Evolutionary conservation across 352 stramenopile genomes (phyloP).

Genomic region (Thalassiosira sp.): DNA sequence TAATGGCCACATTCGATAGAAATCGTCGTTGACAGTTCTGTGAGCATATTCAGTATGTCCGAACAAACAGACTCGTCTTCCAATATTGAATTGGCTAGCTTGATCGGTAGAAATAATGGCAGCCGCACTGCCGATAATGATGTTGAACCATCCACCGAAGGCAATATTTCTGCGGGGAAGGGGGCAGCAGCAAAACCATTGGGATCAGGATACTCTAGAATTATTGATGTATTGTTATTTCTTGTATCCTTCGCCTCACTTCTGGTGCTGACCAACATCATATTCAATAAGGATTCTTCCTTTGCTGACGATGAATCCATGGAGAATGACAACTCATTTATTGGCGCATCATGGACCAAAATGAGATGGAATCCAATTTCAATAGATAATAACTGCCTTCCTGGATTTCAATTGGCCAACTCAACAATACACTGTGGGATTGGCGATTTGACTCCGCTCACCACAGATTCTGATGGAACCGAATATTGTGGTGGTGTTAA

Average conservation of each 20-base stretch:
- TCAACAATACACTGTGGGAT: constrained; percentile 20
- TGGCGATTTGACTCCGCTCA: background rate
- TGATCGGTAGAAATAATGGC: background rate
- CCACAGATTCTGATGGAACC: background rate
- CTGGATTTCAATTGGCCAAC: constrained; percentile 21
- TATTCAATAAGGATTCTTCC: background rate
- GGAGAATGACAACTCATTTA: background rate
- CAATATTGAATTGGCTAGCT: constrained; percentile 6
- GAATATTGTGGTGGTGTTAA: constrained; percentile 28
- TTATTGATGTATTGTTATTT: background rate
- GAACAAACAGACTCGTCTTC: background rate
- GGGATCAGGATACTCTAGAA: background rate
- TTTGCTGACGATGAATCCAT: background rate
- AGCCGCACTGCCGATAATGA: background rate
- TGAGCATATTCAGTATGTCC: background rate
- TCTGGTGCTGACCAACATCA: background rate
- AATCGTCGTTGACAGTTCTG: background rate
- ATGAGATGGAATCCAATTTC: constrained; percentile 5
- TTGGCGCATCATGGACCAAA: background rate
- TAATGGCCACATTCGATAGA: no score
- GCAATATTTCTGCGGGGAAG: background rate
- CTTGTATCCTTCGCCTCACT: background rate
- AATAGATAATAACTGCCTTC: constrained; percentile 1
- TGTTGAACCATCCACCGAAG: background rate
- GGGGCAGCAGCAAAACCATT: background rate